These are phyloP conservation scores for Fusarium veterinarium DNA, from an alignment of 2,329 filamentous ascomycete genomes.

Conservation along the genomic window DNA sequence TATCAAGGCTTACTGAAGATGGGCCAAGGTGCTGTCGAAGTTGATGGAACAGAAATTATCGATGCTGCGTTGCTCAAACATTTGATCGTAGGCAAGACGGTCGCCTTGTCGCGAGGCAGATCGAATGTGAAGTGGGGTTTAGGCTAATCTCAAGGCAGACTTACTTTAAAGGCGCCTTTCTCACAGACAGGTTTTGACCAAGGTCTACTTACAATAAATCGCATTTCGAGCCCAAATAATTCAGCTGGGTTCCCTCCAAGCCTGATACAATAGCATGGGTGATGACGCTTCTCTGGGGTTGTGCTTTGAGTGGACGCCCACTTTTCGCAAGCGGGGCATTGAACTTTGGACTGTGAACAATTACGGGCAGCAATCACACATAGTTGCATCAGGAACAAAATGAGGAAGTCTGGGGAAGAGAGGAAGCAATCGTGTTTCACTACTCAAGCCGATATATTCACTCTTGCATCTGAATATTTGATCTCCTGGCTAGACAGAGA, in stretches of 20 bases:
- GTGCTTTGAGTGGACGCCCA: rapidly evolving
- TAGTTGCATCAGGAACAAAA: background rate
- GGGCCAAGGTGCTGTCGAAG: rapidly evolving
- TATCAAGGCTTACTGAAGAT: rapidly evolving
- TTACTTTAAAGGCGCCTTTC: too few relatives aligned
- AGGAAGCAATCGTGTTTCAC: background rate
- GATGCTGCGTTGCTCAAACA: rapidly evolving
- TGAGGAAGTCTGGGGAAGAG: rapidly evolving
- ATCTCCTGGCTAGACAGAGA: background rate
- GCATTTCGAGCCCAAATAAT: rapidly evolving
- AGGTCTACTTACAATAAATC: rapidly evolving
- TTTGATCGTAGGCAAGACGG: background rate
- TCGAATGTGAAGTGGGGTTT: background rate
- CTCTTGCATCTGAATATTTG: background rate
- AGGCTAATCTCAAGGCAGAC: background rate
- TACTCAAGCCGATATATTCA: rapidly evolving
- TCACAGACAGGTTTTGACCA: background rate
- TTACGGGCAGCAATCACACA: rapidly evolving
- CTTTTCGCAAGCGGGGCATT: rapidly evolving
- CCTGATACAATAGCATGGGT: rapidly evolving
- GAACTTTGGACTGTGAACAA: rapidly evolving
- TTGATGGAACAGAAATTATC: too few relatives aligned
- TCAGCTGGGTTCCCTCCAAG: too few relatives aligned
- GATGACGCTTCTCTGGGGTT: rapidly evolving
- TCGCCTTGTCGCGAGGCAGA: background rate